A percentile compares a stretch with the other conserved stretches of the same genome.
phyloP scores from a whole-genome alignment of 2,329 filamentous ascomycete species.

The Trichothecium roseum region DNA sequence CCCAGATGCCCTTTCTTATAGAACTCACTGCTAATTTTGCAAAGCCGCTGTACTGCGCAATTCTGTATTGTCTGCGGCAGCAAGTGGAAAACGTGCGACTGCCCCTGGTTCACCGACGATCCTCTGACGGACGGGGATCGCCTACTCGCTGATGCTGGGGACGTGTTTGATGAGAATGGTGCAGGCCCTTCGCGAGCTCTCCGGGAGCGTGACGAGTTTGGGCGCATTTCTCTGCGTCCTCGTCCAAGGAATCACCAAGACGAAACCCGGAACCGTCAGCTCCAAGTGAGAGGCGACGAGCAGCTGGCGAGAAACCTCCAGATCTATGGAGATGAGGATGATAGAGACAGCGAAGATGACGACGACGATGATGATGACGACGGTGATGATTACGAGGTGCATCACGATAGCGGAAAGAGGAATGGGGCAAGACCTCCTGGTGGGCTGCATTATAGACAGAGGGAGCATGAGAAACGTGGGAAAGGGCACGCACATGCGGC shows the following conservation, averaged over 20 bases:
- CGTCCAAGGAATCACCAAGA: slow-evolving; percentile 24
- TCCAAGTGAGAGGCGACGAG: slow-evolving; percentile 37
- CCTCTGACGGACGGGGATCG: not conserved
- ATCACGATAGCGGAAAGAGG: too few species aligned
- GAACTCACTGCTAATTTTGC: not conserved
- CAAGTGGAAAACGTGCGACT: slow-evolving; percentile 77
- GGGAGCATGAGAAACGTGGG: too few species aligned
- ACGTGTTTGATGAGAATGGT: not conserved
- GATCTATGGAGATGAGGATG: slow-evolving; percentile 20
- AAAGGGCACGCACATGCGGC: too few species aligned
- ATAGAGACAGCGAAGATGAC: slow-evolving; percentile 13
- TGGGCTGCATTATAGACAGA: too few species aligned
- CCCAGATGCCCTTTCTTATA: not conserved
- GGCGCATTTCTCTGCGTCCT: too few species aligned
- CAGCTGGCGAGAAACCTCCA: slow-evolving; percentile 26
- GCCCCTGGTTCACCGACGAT: slow-evolving; percentile 64
- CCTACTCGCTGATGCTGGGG: too few species aligned
- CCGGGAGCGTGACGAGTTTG: too few species aligned
- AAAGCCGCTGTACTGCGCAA: slow-evolving; percentile 64
- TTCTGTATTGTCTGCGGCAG: slow-evolving; percentile 80
- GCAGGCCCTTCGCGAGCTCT: too few species aligned
- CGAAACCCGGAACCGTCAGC: slow-evolving; percentile 31
- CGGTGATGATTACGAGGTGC: slow-evolving; percentile 21
- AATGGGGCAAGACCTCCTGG: too few species aligned
- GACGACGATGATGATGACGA: slow-evolving; percentile 25